Percentiles rank a stretch among this genome's conserved stretches.
Conservation (phyloP, 768 basidiomycete genomes). For the Tylopilus vinaceipallidus region DNA sequence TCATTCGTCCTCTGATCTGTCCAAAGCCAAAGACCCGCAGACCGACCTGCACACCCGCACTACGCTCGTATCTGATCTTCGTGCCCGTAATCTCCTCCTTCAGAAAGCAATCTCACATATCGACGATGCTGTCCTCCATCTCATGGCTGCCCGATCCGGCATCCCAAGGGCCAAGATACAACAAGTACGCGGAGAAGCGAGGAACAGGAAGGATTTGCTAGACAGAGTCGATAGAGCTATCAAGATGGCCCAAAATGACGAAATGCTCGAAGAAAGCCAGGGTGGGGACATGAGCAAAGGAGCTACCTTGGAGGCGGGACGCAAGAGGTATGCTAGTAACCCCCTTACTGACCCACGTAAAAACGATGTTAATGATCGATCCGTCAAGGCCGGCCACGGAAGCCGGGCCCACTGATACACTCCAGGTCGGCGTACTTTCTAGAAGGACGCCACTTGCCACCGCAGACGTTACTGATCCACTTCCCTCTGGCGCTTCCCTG, state of each 20-base stretch:
- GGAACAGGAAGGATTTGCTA: conserved; percentile 31
- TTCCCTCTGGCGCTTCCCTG: conserved; percentile 8
- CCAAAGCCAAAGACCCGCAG: conserved; percentile 12
- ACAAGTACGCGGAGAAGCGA: conserved; percentile 30
- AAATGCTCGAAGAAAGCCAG: conserved; percentile 8
- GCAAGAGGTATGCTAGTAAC: conserved; percentile 15
- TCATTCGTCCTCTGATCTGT: conserved; percentile 16
- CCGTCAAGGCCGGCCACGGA: conserved; percentile 11
- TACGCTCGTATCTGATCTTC: conserved; percentile 28
- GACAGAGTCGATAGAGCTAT: conserved; percentile 30
- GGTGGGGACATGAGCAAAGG: neutral
- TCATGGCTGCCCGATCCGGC: conserved; percentile 32
- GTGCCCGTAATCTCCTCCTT: conserved; percentile 30
- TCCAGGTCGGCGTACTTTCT: conserved; percentile 2
- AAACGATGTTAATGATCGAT: conserved; percentile 5
- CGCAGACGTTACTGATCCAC: neutral
- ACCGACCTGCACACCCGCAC: conserved; percentile 14
- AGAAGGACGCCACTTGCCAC: neutral
- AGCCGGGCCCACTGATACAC: conserved; percentile 1
- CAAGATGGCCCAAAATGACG: conserved; percentile 26
- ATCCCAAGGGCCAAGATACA: conserved; percentile 31
- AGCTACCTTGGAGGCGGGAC: neutral
- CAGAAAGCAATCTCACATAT: conserved; percentile 33
- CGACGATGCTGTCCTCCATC: conserved; percentile 30
- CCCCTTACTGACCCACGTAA: conserved; percentile 2